Conservation (phyloP, 2,329 filamentous ascomycete species). For the Pseudonectria foliicola region DNA sequence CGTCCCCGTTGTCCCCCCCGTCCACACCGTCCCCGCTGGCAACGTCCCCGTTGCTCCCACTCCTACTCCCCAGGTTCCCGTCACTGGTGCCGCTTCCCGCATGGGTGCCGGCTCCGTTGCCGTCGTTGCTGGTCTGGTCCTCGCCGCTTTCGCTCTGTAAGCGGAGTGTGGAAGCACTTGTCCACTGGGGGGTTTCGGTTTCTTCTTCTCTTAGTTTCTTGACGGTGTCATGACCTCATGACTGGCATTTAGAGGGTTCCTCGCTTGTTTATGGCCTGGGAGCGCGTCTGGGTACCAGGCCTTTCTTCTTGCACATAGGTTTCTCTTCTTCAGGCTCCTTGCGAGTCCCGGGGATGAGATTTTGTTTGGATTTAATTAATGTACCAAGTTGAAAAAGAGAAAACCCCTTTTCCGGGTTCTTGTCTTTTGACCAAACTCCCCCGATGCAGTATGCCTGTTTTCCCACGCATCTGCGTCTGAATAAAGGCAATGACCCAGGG, state of each 20-base stretch:
- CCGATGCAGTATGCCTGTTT: conserved; percentile 20
- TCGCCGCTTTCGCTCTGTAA: conserved; percentile 39
- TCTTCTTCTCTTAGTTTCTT: conserved; percentile 16
- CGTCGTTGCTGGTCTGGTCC: conserved; percentile 32
- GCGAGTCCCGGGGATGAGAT: conserved; percentile 21
- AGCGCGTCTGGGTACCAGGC: conserved; percentile 17
- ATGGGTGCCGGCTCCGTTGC: conserved; percentile 32
- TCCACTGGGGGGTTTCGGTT: not conserved
- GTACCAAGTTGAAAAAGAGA: conserved; percentile 22
- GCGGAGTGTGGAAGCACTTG: conserved; percentile 6
- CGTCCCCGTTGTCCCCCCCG: conserved; percentile 18
- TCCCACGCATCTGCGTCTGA: conserved; percentile 20
- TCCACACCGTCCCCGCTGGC: conserved; percentile 17
- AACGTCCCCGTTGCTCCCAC: conserved; percentile 13
- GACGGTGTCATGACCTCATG: conserved; percentile 23
- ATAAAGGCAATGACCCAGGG: conserved; percentile 14
- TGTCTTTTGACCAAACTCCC: conserved; percentile 17
- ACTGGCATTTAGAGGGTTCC: conserved; percentile 25
- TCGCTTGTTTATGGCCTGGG: conserved; percentile 19
- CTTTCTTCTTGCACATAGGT: conserved; percentile 24
- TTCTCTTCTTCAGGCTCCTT: conserved; percentile 16
- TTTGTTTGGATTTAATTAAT: conserved; percentile 20
- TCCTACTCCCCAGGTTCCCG: conserved; percentile 15
- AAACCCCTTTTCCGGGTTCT: conserved; percentile 22
- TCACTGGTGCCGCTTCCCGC: conserved; percentile 21